Base-by-base conservation (phyloP, 352 stramenopile species). In the Phytopythium aichiense region DNA sequence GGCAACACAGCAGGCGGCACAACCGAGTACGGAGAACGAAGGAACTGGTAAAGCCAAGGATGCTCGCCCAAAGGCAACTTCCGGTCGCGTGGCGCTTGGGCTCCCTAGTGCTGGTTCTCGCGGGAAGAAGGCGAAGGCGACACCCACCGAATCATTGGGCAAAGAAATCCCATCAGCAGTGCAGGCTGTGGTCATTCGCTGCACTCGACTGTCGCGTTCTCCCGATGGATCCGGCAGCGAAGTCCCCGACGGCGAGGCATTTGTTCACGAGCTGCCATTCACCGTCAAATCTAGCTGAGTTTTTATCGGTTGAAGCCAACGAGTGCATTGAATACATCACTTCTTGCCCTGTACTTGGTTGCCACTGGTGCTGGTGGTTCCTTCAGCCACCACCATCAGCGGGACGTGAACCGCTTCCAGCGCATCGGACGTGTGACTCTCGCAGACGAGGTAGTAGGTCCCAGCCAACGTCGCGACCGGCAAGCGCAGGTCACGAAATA, bases 101-200 rank as follows among this genome's bases (percentile, higher is more conserved):
- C 53, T 48, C n/a, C 3, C 53, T 16, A 58, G 35, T 5, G 53
- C 35, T 18, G 53, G 53, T 11, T 37, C 53, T 30, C 53, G 35
- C 5, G 53, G 53, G 22, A 58, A 58, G 53, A 60, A 23, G 65
- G 38, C 20, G 58, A 69, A 49, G 30, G 28, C 15, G 25, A 11
- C 53, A 31, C 38, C 1, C 2, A 38, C 38, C 1, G 58, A 40
- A 6, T 3, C 37, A 2, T 15, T 20, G 28, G 28, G 12, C 23
- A 56, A 54, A 22, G n/a, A 49, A 40, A 22, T 22, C n/a, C 8
- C 16, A 64, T 62, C 70, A 28, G 52, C 60, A 58, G 71, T 48
- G 18, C 68, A 84, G 7, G 64, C 78, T 8, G 77, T 91, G 18
- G 66, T 62, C 15, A 83, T 91, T 63, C 68, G 66, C 18, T 89